Evolutionary conservation across 2,329 filamentous ascomycete genomes (phyloP), one percentile per base, ranked within the genome.

Genomic region (Onygena corvina): DNA sequence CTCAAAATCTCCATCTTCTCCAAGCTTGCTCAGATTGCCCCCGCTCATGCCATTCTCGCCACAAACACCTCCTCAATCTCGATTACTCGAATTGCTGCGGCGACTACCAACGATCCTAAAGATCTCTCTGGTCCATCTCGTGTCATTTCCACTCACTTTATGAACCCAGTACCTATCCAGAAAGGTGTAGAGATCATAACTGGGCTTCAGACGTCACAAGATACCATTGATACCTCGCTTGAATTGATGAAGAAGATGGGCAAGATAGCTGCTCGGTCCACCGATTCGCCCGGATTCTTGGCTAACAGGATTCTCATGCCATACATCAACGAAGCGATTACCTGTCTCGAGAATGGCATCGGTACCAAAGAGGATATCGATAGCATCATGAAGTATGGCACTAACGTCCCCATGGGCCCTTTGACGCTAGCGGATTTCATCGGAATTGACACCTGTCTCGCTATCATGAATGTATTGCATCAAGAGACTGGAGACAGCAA

Each of bases 41-140:
- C 87, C 8, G 73, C 81, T 47, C 87, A 96, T 63, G 80, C 92
- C 52, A 86, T 98, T 59, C 78, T 98, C 30, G 90, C 92, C 3
- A 98, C 92, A 54, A 98, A 98, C 72, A 98, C 92, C 4, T 94
- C 88, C n/a, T 94, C 88, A 53, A 98, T 98, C 64, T 90, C 86
- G 53, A 95, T 98, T 66, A 98, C 92, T 36, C 84, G 84, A 62
- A 95, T 98, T 60, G 92, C 92, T 16, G 89, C 92, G 2, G 80
- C 89, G 7, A 90, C 90, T 0, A 84, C 81, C 21, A 73, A 74
- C 50, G 80, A 94, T 62, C 83, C 87, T 0, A 90, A 72, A 14
- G 85, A 94, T 61, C 81, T 86, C 20, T 83, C 81, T 36, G 84
- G 82, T 34, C 84, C 86, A 36, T 90, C 87, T 4, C 83, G 92